Evolutionary conservation across 345 rosid species (phyloP).

Genomic region (Trapa incisa): DNA sequence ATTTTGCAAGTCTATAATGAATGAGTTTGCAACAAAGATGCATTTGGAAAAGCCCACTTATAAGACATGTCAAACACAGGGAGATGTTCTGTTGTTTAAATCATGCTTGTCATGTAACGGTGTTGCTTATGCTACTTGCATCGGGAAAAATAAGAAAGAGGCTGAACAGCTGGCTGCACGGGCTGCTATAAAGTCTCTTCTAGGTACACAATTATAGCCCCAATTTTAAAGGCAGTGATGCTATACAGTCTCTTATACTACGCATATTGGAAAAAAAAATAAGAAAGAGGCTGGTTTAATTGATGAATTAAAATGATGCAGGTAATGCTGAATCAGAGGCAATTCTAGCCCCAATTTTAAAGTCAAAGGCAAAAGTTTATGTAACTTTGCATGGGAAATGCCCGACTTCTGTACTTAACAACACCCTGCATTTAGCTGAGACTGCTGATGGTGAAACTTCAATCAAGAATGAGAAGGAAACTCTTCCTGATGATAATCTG

Average conservation of each 20-base stretch:
- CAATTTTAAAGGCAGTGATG: no score
- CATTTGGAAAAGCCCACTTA: constrained; percentile 20
- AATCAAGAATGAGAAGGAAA: background rate
- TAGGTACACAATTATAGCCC: constrained; percentile 12
- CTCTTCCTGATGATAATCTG: constrained; percentile 8
- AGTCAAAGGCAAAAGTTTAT: constrained; percentile 24
- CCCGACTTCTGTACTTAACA: constrained; percentile 1
- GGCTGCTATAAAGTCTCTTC: constrained; percentile 22
- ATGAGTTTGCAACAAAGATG: constrained; percentile 35
- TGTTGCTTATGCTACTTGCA: constrained; percentile 16
- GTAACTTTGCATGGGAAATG: constrained; percentile 13
- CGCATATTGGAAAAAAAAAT: background rate
- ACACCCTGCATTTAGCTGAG: background rate
- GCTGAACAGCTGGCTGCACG: constrained; percentile 47
- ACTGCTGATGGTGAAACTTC: background rate
- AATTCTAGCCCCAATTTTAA: constrained; percentile 19
- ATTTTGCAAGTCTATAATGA: constrained; percentile 34
- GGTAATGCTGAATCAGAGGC: constrained; percentile 14
- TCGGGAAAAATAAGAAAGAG: constrained; percentile 30
- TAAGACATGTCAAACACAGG: constrained; percentile 12
- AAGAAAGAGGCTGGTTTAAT: background rate
- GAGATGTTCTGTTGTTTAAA: constrained; percentile 15
- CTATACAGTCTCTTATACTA: no score
- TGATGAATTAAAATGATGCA: constrained; percentile 1
- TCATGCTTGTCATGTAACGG: constrained; percentile 25